Evolutionary conservation across 768 basidiomycete species (phyloP).

Genomic region (Hemileccinum impolitum): DNA sequence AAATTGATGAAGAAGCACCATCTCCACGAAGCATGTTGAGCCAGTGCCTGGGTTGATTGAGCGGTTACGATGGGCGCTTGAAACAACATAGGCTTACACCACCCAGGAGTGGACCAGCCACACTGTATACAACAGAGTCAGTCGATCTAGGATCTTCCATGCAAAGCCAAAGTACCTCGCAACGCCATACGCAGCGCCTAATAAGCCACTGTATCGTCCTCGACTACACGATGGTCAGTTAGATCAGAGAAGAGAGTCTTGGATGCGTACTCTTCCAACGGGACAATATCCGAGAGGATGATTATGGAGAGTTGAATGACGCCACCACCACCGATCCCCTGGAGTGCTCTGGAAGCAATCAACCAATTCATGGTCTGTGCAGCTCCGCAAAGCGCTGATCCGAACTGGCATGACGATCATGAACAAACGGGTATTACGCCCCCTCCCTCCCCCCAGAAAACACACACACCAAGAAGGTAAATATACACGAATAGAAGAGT

Average conservation of each 20-base stretch:
- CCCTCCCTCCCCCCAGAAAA: no score
- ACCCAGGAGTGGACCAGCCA: slow-evolving; percentile 30
- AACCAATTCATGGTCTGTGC: slow-evolving; percentile 79
- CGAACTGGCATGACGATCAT: slow-evolving; percentile 44
- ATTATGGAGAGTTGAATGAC: slow-evolving; percentile 74
- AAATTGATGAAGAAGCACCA: no score
- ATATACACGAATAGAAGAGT: slow-evolving; percentile 59
- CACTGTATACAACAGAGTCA: slow-evolving; percentile 33
- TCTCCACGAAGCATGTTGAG: no score
- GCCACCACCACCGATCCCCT: slow-evolving; percentile 81
- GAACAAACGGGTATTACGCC: background rate
- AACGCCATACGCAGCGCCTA: slow-evolving; percentile 78
- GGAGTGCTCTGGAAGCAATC: slow-evolving; percentile 70
- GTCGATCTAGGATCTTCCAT: background rate
- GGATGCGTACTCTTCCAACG: slow-evolving; percentile 62
- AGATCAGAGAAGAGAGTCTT: background rate
- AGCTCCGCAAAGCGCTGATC: slow-evolving; percentile 77
- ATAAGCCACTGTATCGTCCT: slow-evolving; percentile 70
- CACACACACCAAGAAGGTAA: slow-evolving; percentile 58
- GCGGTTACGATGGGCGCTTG: no score
- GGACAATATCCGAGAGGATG: slow-evolving; percentile 79
- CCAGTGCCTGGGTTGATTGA: no score
- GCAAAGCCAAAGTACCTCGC: slow-evolving; percentile 36
- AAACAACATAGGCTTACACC: no score
- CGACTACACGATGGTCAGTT: slow-evolving; percentile 42